Conservation (phyloP, 176 grass and related monocot genomes). For the Ananas comosus region DNA sequence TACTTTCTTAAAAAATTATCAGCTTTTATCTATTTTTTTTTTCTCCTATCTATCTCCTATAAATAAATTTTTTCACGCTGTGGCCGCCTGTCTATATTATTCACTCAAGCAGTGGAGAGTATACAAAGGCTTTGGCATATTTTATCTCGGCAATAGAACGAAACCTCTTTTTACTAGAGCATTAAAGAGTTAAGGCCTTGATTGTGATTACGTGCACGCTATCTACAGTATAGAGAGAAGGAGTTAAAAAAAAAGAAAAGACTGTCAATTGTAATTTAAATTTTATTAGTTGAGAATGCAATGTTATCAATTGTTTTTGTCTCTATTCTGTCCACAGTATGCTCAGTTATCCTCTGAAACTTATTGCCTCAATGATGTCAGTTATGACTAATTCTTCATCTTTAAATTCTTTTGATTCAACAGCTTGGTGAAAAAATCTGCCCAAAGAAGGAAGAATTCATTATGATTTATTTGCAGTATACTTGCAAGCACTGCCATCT, state of each 20-base stretch:
- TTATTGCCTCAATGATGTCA: too few species aligned
- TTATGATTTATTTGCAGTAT: slow-evolving; percentile 19
- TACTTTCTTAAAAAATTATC: too few species aligned
- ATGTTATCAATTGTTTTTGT: too few species aligned
- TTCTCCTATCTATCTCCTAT: too few species aligned
- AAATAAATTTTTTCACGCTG: too few species aligned
- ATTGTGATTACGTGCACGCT: background rate
- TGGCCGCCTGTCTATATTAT: background rate
- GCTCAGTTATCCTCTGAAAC: too few species aligned
- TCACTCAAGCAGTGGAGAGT: background rate
- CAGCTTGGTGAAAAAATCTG: slow-evolving; percentile 22
- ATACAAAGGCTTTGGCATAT: slow-evolving; percentile 4
- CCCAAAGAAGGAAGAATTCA: slow-evolving; percentile 25
- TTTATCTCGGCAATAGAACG: background rate
- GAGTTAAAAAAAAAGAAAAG: background rate
- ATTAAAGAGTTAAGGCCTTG: background rate
- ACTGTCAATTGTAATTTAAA: too few species aligned
- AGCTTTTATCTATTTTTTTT: too few species aligned
- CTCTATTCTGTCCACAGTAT: too few species aligned
- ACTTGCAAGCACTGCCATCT: slow-evolving; percentile 18
- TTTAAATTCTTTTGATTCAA: too few species aligned
- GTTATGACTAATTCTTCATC: too few species aligned
- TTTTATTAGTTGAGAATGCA: too few species aligned
- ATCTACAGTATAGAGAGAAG: background rate
- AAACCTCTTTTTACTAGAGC: slow-evolving; percentile 1